Base-by-base conservation (phyloP, 177 flowering plant genomes). In the Tripterygium wilfordii region DNA sequence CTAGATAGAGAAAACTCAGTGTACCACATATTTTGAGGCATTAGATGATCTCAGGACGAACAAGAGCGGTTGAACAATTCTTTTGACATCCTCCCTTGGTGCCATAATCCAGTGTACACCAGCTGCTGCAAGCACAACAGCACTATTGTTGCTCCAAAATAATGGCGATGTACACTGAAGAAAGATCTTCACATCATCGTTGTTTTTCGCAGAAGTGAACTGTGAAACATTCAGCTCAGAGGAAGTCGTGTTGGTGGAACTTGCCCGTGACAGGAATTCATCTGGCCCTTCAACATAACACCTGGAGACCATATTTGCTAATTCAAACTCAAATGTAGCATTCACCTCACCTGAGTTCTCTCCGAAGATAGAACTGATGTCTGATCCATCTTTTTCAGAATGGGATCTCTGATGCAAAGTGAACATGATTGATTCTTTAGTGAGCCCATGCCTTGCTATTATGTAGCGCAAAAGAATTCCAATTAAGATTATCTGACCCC, bases 61-160 rank as follows among this genome's bases (percentile, higher is more conserved):
- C 58, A 94, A 60, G 44, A 94, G 74, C 35, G 99, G 99, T 54
- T 85, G 87, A 16, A 83, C 92, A 55, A 94, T 83, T 68, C 70
- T 83, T 52, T 59, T 71, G 36, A 94, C 43, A 37, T 85, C 80
- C 56, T 81, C 74, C 62, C 24, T 75, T 35, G 97, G 83, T 10
- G 85, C 82, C 90, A 89, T 81, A 52, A 94, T 79, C 97, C 99
- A 94, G 67, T 87, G 99, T n/a, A 89, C 88, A 44, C 92, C 86
- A 62, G 92, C 86, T 64, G 99, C 95, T 42, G 92, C 96, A 57
- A 94, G 83, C 35, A 94, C 95, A 20, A 89, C 97, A 23, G 96
- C 96, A 74, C 99, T 89, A 46, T 94, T 94, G 52, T 85, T 78
- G 74, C 96, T 89, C 99, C 99, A 94, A 53, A 94, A 57, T 60